A percentile compares a stretch with the other conserved stretches of the same genome.
Evolutionary conservation across 2,329 filamentous ascomycete genomes (phyloP).

Genomic region (Colletotrichum musae): DNA sequence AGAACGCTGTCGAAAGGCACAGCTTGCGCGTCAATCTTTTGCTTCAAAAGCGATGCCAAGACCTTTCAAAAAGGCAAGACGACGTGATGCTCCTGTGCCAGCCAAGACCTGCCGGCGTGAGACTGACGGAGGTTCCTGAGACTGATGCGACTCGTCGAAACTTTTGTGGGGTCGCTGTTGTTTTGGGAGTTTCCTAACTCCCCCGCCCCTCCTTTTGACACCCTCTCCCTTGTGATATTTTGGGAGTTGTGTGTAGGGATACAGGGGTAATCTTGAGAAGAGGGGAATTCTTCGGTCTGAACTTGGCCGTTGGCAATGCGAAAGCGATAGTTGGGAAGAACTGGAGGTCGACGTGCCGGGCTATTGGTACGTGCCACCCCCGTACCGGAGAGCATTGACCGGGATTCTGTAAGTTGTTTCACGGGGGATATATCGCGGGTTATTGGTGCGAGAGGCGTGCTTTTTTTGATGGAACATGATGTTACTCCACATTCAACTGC

Average conservation of each 20-base stretch:
- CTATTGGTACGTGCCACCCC: too few relatives aligned
- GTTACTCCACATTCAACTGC: too few relatives aligned
- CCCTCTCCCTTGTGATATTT: too few relatives aligned
- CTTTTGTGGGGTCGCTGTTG: slow-evolving; percentile 26
- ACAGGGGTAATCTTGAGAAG: background rate
- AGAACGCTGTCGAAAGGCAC: too few relatives aligned
- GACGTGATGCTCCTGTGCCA: background rate
- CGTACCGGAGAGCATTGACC: too few relatives aligned
- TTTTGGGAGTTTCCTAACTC: slow-evolving; percentile 8
- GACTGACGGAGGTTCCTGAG: slow-evolving; percentile 21
- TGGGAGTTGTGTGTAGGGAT: too few relatives aligned
- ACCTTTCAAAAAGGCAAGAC: background rate
- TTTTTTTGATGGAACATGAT: too few relatives aligned
- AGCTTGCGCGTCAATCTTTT: too few relatives aligned
- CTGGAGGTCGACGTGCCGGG: background rate
- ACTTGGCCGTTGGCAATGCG: background rate
- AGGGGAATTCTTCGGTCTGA: background rate
- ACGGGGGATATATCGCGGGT: slow-evolving; percentile 4
- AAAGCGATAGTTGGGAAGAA: background rate
- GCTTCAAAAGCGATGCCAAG: background rate
- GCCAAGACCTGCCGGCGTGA: slow-evolving; percentile 25
- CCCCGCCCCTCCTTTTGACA: too few relatives aligned
- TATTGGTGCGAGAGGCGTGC: too few relatives aligned
- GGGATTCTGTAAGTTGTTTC: slow-evolving; percentile 3
- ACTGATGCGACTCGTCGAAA: slow-evolving; percentile 38